Conservation (phyloP, 169 alveolate genomes). For the Plasmodium chabaudi region DNA sequence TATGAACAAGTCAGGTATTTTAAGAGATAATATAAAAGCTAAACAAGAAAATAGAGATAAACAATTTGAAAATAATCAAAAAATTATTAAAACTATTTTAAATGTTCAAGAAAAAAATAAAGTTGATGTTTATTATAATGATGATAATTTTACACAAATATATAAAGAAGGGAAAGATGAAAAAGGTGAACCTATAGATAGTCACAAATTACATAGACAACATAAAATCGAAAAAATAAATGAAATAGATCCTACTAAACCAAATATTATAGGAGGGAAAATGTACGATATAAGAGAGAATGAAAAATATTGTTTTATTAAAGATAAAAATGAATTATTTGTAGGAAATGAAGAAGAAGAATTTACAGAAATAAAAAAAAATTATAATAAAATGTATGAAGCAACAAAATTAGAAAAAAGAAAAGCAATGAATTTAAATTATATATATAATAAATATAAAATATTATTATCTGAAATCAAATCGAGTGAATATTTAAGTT, state of each 20-base stretch:
- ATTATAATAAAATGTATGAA: conserved; percentile 2
- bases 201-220: background rate
- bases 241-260: background rate
- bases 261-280: background rate
- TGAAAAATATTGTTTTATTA: no score
- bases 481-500: conserved; percentile 51
- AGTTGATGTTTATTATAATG: background rate
- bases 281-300: no score
- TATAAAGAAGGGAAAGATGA: background rate
- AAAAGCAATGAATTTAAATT: conserved; percentile 16
- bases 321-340: no score
- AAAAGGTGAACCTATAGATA: background rate
- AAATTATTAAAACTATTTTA: conserved; percentile 21
- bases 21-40: background rate
- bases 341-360: background rate
- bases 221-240: background rate
- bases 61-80: conserved; percentile 14
- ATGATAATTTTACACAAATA: no score
- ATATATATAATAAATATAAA: conserved; percentile 61
- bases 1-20: background rate
- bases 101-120: background rate
- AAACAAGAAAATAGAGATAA: background rate
- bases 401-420: conserved; percentile 6
- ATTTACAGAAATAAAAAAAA: conserved; percentile 2
- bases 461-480: conserved; percentile 35